Evolutionary conservation across 1,284 basidiomycete genomes (phyloP).

Genomic region (Rugosomyces carneus): DNA sequence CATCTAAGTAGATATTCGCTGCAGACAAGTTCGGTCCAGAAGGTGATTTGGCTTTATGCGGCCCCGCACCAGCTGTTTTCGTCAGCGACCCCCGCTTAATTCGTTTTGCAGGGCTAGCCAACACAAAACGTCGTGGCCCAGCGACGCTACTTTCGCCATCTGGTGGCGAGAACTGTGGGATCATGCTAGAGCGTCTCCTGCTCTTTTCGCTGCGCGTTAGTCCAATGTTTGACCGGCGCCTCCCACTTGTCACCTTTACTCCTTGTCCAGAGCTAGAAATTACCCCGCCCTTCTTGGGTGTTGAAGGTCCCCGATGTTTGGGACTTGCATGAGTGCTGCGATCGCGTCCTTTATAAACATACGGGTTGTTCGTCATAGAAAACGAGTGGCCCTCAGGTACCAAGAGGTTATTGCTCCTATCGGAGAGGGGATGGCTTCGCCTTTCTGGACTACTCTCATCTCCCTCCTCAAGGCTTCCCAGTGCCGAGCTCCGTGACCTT

Average conservation of each 20-base stretch:
- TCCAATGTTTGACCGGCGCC: conserved; percentile 70
- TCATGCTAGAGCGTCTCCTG: conserved; percentile 70
- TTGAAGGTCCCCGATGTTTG: conserved; percentile 42
- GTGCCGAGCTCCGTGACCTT: conserved; percentile 38
- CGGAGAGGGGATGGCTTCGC: conserved; percentile 42
- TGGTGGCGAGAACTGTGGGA: conserved; percentile 54
- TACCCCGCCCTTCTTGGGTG: conserved; percentile 32
- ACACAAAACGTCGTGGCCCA: conserved; percentile 34
- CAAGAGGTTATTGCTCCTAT: conserved; percentile 55
- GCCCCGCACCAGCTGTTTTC: conserved; percentile 23
- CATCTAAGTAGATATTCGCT: conserved; percentile 31
- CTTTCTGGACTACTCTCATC: conserved; percentile 44
- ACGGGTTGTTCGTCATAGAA: conserved; percentile 19
- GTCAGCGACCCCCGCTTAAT: conserved; percentile 55
- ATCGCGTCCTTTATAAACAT: conserved; percentile 32
- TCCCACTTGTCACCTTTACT: conserved; percentile 22
- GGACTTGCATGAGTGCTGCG: conserved; percentile 34
- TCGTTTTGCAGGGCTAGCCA: conserved; percentile 56
- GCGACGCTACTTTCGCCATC: conserved; percentile 26
- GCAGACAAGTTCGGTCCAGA: conserved; percentile 30
- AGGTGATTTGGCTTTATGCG: conserved; percentile 25
- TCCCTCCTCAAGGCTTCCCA: conserved; percentile 64
- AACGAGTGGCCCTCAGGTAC: conserved; percentile 16
- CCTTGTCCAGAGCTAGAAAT: conserved; percentile 14
- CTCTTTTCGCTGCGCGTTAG: conserved; percentile 63